Base-by-base conservation (phyloP, 1,284 basidiomycete species). In the Entoloma clypeatum region DNA sequence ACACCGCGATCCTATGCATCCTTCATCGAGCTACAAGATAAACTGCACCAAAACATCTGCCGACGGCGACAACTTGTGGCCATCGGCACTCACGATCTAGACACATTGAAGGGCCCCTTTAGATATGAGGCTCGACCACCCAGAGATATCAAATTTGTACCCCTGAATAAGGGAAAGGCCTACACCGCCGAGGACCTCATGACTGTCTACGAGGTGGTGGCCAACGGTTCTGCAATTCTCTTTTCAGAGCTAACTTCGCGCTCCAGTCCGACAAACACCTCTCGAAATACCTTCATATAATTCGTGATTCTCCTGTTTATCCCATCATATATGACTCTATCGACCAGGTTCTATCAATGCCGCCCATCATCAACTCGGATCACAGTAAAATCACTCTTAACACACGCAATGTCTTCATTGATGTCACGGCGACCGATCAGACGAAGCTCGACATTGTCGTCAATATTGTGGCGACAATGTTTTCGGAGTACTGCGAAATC, bases 11-110 rank as follows among this genome's bases (percentile, higher is more conserved):
- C 89, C 39, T 99, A 99, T 61, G 89, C 89, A 27, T 94, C 90
- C 48, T 99, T 99, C 77, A 97, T 99, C 59, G 96, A 98, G 59
- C 71, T 97, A 13, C 96, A 99, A 67, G 96, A 99, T 64, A 99
- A 99, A 68, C 75, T 99, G 31, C 96, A 99, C 62, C 89, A 94
- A 58, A 99, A 99, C 63, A 76, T 99, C 32, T 95, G 91, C 55
- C 75, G 96, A 40, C 75, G 88, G 52, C 74, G 96, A 44, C 90
- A 89, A 55, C 79, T 99, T 29, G 96, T 97, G 26, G 83, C 96
- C 13, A 97, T 99, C 53, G 96, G 96, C 43, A 99, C 96, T 2
- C 96, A 99, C 57, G 96, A 99, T 67, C 68, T 99, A 30, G 92
- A 96, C 64, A 93, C 89, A 1, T 71, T 99, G 46, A 72, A 81